Evolutionary conservation across 768 basidiomycete species (phyloP), one percentile per base, ranked within the genome.

Genomic region (Lyophyllum shimeji): DNA sequence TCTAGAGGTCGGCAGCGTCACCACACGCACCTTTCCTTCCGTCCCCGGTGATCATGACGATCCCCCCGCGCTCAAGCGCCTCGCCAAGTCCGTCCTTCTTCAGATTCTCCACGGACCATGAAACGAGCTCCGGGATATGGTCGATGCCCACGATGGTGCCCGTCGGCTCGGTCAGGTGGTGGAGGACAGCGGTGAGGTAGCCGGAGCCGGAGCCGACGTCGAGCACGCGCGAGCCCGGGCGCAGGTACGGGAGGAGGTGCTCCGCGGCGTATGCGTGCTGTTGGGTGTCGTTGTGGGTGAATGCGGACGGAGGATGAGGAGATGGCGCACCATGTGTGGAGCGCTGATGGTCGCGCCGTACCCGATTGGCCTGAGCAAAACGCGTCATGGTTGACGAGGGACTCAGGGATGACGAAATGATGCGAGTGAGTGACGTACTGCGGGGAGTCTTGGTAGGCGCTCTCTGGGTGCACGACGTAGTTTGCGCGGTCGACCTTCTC

Each of bases 321-420:
- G 31, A 1, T 27, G 40, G 65, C 66, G 50, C n/a, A 88, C 90
- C 95, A 98, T 98, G 68, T 99, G 96, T 1, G 96, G 96, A 0
- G 96, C 96, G 37, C 90, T 93, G 59, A 99, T 98, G 0, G 96
- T 99, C 13, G 95, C 95, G 12, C 85, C 87, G 64, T 89, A 81
- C 1, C 90, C 89, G 50, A 95, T 94, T 17, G 77, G 57, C 67
- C 90, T 90, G 40, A 12, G 63, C 29, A 33, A 34, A n/a, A n/a
- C n/a, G 20, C 27, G 34, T 29, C 9, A 29, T 9, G 33, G 15
- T 15, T 45, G 7, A 23, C 37, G 25, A 25, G 21, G 17, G 33
- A 6, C 27, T 12, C n/a, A 17, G 11, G 25, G 7, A 44, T 46
- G 46, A 57, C 31, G 9, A n/a, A n/a, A n/a, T n/a, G n/a, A n/a